A percentile compares a stretch with the other conserved stretches of the same genome.
Conservation (phyloP, 225 moss, liverwort and hornwort species). For the Pseudisothecium myosuroides region DNA sequence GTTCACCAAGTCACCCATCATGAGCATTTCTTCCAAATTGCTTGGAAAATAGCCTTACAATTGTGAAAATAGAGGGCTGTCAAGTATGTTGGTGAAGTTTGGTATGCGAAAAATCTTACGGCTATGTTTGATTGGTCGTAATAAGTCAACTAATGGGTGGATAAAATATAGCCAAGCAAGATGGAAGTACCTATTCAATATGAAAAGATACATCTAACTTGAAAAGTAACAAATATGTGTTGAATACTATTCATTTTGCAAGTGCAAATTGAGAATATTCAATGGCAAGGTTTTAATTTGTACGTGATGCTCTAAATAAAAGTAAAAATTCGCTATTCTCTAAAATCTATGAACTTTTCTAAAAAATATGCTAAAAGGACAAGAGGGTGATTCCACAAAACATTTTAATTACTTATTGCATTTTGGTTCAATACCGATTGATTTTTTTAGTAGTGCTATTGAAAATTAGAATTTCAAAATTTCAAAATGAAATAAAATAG, state of each 20-base stretch:
- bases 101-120: rapidly evolving
- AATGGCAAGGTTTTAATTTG: rapidly evolving
- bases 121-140: rapidly evolving
- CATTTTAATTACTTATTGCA: neutral
- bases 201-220: neutral
- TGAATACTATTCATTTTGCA: neutral
- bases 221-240: neutral
- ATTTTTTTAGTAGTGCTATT: neutral
- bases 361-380: neutral
- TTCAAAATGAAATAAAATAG: neutral
- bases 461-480: neutral
- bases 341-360: neutral
- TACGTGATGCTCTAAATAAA: neutral
- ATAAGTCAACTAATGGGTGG: neutral
- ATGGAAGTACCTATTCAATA: rapidly evolving
- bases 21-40: rapidly evolving
- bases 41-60: neutral
- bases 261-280: rapidly evolving
- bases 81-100: neutral
- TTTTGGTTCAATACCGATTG: neutral
- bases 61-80: neutral
- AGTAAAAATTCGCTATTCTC: rapidly evolving
- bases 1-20: neutral
- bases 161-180: neutral
- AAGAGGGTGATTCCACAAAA: neutral